Evolutionary conservation across 176 grass and related monocot species (phyloP), one percentile per base, ranked within the genome.

Genomic region (Puccinellia tenuiflora): DNA sequence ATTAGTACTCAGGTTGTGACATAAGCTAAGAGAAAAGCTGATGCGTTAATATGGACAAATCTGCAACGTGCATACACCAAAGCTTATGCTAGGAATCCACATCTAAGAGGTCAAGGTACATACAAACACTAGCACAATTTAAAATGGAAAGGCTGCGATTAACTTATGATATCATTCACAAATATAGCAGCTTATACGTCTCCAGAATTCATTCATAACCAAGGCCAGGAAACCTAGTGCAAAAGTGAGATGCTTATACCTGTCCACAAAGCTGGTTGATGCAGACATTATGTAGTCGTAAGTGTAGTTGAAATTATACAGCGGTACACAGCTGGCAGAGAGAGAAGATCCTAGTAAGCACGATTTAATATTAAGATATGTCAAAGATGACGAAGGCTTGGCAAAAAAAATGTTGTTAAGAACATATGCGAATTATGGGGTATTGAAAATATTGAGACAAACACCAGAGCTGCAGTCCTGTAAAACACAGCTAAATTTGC

Each of bases 231-330:
- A 79, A 88, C 31, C 21, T 51, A 74, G 28, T 8, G 34, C 29
- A 57, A 72, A 61, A 70, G 47, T 78, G 15, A 73, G 63, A 91
- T 60, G 47, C 22, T 78, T 53, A 67, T 93, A 99, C 96, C 96
- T 99, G 93, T 99, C 96, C 34, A 99, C 76, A 18, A 99, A 99
- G 75, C 96, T 99, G 74, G 91, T 92, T 84, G 91, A 86, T 25
- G 92, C 87, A 52, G 96, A 99, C 96, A 99, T 96, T 90, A 99
- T 99, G 81, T 99, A 96, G 68, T 94, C 69, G 1, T 94, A 99
- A 35, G 91, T 99, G 75, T 99, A 96, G 84, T 55, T 99, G 96
- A 96, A 99, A 79, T 99, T 94, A 81, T 96, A 99, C 68, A 99
- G 51, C 43, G 96, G 96, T 81, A 96, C 80, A 87, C 96, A 99